Evolutionary conservation across 1,284 basidiomycete species (phyloP).

Genomic region (Apiotrichum mycotoxinovorans): DNA sequence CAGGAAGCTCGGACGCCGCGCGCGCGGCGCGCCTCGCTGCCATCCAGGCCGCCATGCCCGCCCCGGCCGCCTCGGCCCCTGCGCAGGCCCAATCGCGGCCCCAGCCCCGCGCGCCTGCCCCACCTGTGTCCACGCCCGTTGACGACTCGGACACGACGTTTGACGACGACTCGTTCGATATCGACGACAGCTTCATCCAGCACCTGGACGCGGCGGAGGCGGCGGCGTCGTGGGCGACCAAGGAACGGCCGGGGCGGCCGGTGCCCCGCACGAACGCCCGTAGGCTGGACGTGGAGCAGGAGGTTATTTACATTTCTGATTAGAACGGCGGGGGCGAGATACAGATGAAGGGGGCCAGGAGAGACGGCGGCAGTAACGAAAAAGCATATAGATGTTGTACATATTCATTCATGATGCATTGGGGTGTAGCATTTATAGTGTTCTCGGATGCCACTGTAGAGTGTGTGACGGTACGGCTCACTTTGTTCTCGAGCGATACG

Average conservation of each 20-base stretch:
- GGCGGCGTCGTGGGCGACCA: conserved; percentile 8
- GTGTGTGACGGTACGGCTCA: too few relatives aligned
- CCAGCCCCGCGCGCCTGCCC: too few relatives aligned
- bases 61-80: background rate
- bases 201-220: conserved; percentile 26
- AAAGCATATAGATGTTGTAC: too few relatives aligned
- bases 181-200: conserved; percentile 27
- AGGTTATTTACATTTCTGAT: conserved; percentile 14
- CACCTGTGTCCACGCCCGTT: too few relatives aligned
- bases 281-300: background rate
- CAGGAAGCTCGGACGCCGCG: background rate
- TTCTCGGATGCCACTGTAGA: too few relatives aligned
- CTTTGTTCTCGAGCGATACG: too few relatives aligned
- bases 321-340: background rate
- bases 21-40: conserved; percentile 17
- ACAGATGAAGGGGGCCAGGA: too few relatives aligned
- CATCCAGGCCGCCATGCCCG: conserved; percentile 7
- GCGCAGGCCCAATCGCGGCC: too few relatives aligned
- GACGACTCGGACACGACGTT: conserved; percentile 5
- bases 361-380: too few relatives aligned
- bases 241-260: background rate
- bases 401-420: too few relatives aligned
- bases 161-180: conserved; percentile 21
- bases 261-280: background rate
- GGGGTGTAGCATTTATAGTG: too few relatives aligned